phyloP scores from a whole-genome alignment of 805 yeast species.

The Candida parachauliodes region DNA sequence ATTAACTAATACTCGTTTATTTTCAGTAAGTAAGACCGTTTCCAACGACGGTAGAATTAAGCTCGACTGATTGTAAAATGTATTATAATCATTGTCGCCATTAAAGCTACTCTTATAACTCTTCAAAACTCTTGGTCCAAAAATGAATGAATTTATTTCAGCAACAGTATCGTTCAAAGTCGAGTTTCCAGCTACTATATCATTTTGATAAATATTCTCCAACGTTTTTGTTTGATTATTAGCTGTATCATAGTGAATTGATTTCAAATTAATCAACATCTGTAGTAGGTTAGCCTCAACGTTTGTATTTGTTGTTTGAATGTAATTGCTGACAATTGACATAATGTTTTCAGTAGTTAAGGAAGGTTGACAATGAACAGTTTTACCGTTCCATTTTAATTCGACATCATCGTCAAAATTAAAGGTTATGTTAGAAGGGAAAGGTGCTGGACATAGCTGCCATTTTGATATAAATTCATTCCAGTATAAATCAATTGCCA shows the following conservation, averaged over 20 bases:
- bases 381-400: conserved; percentile 24
- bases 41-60: conserved; percentile 24
- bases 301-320: conserved; percentile 28
- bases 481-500: conserved; percentile 56
- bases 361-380: conserved; percentile 26
- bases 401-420: conserved; percentile 10
- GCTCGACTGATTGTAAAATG: conserved; percentile 21
- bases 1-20: conserved; percentile 25
- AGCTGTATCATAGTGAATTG: conserved; percentile 6
- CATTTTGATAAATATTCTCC: background rate
- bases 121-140: conserved; percentile 24
- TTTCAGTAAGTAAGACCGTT: conserved; percentile 22
- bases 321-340: conserved; percentile 15
- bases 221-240: conserved; percentile 8
- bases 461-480: conserved; percentile 42
- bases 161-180: conserved; percentile 24
- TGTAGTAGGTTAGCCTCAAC: conserved; percentile 31
- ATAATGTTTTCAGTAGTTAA: conserved; percentile 23
- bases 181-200: conserved; percentile 20
- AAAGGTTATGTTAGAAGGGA: conserved; percentile 23
- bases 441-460: conserved; percentile 55
- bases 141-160: conserved; percentile 18
- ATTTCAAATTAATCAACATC: conserved; percentile 17
- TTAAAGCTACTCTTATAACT: conserved; percentile 6
- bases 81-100: background rate